Evolutionary conservation across 352 stramenopile genomes (phyloP), one percentile per base, ranked within the genome.

Genomic region (Phytophthora hibernalis): DNA sequence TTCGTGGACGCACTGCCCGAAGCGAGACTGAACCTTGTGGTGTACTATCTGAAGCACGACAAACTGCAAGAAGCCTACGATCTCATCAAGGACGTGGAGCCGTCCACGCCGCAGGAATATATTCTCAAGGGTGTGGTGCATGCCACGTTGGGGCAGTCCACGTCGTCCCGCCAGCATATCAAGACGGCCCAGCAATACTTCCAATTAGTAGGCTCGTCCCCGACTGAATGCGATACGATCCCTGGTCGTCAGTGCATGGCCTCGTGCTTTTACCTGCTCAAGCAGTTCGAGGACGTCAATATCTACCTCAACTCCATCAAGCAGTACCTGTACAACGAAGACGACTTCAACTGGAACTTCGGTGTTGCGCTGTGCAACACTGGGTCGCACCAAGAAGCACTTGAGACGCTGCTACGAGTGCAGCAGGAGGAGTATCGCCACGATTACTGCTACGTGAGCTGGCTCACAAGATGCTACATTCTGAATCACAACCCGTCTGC

Each of bases 311-410:
- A 98, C 70, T 97, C 87, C 31, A 96, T 98, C 79, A 98, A 98
- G 77, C 85, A 96, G 54, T 95, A 96, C 76, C 83, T 98, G 54
- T 98, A 98, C 88, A 98, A 98, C 68, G 95, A 99, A 77, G 96
- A 99, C 78, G 91, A 97, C 54, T 99, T 99, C 80, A 99, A 99
- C 75, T 99, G 95, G 93, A 99, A 99, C 80, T 97, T 98, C 71
- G 97, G 96, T 16, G 80, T 98, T 51, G 79, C 93, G 21, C 82
- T 98, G 1, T 97, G 95, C 50, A 92, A 97, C 58, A 97, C 81
- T 15, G 93, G 93, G 4, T 88, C 96, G 51, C 98, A 97, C 72
- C 91, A 98, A 76, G 92, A 97, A 56, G 93, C 93, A 3, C 87
- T 99, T 37, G 92, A 99, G 66, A 91, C 91, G 49, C 77, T 99